Percentiles rank a stretch among this genome's conserved stretches.
Conservation (phyloP, 306 rosid genomes). For the Sesbania bispinosa region DNA sequence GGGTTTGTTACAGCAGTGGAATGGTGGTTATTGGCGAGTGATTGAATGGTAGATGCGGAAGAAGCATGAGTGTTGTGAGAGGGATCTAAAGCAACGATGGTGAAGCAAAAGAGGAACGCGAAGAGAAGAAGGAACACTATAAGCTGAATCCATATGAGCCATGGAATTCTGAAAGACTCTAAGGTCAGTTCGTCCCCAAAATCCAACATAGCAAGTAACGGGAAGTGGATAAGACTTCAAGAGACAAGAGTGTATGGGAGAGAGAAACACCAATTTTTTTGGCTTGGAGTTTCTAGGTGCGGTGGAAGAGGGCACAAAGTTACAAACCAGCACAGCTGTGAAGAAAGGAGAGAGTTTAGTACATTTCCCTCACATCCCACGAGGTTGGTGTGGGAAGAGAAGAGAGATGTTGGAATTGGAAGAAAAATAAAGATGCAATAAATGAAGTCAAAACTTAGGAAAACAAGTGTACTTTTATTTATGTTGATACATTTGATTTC, state of each 20-base stretch:
- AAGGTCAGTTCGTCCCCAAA: slow-evolving; percentile 58
- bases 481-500: no score
- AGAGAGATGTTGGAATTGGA: no score
- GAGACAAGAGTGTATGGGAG: not conserved
- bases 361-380: no score
- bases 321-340: no score
- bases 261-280: no score
- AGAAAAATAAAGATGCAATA: no score
- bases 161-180: slow-evolving; percentile 46
- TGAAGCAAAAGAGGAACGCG: slow-evolving; percentile 47
- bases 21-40: slow-evolving; percentile 24
- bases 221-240: not conserved
- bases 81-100: slow-evolving; percentile 42
- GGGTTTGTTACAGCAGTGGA: slow-evolving; percentile 26
- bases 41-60: slow-evolving; percentile 42
- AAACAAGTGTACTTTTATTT: no score
- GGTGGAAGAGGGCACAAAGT: no score
- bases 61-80: not conserved
- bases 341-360: no score
- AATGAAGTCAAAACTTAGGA: no score
- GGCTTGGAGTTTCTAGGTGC: no score
- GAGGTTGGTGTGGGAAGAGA: no score
- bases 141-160: slow-evolving; percentile 82
- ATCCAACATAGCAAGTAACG: slow-evolving; percentile 42
- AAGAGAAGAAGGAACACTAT: slow-evolving; percentile 56